Conservation (phyloP, 1,139 yeast species). For the Yamadazyma atlantica region DNA sequence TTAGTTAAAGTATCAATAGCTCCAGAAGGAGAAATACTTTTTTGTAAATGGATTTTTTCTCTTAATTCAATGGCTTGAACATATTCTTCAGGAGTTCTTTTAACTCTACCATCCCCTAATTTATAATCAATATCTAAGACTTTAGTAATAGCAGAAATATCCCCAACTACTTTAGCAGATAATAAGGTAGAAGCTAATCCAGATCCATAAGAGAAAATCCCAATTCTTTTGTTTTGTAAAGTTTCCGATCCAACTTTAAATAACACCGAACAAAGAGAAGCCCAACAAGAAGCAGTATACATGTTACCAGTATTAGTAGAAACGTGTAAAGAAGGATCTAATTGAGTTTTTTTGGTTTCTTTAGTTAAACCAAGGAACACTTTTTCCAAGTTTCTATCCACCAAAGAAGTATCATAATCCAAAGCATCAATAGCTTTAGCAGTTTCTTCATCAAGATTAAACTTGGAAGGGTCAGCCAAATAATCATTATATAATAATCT, state of each 20-base stretch:
- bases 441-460: conserved; percentile 57
- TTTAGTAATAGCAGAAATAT: conserved; percentile 65
- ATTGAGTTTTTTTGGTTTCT: conserved; percentile 65
- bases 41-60: conserved; percentile 85
- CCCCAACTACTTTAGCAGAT: conserved; percentile 80
- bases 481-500: conserved; percentile 89
- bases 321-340: conserved; percentile 76
- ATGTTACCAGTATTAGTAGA: conserved; percentile 98
- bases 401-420: conserved; percentile 75
- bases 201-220: conserved; percentile 95
- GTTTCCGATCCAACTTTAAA: conserved; percentile 71
- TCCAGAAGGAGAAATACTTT: conserved; percentile 77
- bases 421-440: conserved; percentile 53
- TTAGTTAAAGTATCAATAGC: conserved; percentile 63
- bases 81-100: conserved; percentile 75
- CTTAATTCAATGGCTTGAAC: conserved; percentile 80
- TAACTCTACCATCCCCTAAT: conserved; percentile 62
- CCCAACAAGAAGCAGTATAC: conserved; percentile 95
- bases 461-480: conserved; percentile 61
- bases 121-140: conserved; percentile 68
- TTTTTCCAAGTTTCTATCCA: conserved; percentile 83
- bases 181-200: conserved; percentile 93
- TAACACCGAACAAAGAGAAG: conserved; percentile 80
- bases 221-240: conserved; percentile 81
- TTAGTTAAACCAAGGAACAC: conserved; percentile 79